Evolutionary conservation across 148 eudicot species (phyloP).

Genomic region (Camellia granthamiana): DNA sequence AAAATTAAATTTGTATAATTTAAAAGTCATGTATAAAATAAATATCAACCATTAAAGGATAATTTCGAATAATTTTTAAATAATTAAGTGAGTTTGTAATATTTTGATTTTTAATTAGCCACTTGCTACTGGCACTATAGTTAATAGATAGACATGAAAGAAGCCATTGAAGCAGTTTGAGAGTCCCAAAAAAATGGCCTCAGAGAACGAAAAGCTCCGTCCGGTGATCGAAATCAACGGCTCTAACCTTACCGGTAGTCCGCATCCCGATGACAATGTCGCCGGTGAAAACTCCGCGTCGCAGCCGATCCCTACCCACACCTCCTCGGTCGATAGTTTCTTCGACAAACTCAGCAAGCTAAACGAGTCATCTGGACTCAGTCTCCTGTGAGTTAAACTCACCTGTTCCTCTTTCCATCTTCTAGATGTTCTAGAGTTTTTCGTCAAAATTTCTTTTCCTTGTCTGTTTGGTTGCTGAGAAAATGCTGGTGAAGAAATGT

Average conservation of each 20-base stretch:
- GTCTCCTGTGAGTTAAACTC: conserved; percentile 31
- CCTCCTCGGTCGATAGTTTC: conserved; percentile 26
- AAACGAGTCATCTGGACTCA: conserved; percentile 41
- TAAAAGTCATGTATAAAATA: no score
- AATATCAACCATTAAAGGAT: no score
- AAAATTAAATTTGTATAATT: no score
- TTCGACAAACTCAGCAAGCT: conserved; percentile 34
- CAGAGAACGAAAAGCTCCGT: not conserved
- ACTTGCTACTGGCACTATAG: no score
- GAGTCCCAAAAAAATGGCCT: not conserved
- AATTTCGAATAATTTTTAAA: no score
- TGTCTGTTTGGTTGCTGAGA: conserved; percentile 5
- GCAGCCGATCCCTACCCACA: not conserved
- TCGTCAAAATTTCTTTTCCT: not conserved
- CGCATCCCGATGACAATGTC: conserved; percentile 6
- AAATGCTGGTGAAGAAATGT: not conserved
- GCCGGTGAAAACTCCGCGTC: not conserved
- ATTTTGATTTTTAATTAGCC: no score
- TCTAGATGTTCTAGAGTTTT: not conserved
- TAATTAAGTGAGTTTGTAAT: no score
- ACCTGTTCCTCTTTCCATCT: not conserved
- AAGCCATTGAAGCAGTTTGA: not conserved
- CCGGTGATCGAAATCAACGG: conserved; percentile 13
- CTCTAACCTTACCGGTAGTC: not conserved
- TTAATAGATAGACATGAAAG: not conserved